phyloP scores from a whole-genome alignment of 805 yeast genomes.

The Metschnikowia lunata region DNA sequence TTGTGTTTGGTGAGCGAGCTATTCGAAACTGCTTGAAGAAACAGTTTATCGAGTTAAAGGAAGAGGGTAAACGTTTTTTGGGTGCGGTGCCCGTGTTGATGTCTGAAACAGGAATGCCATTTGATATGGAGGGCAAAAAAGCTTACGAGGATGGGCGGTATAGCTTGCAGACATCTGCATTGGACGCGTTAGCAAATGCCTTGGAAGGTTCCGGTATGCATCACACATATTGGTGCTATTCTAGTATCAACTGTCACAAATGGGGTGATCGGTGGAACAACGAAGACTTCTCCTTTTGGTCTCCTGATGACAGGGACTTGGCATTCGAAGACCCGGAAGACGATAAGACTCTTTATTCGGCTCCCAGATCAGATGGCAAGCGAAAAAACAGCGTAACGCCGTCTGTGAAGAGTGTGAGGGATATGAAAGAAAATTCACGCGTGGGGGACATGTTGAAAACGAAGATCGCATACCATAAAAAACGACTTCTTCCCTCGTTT shows the following conservation, averaged over 20 bases:
- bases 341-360: conserved; percentile 2
- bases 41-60: conserved; percentile 63
- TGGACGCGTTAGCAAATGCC: conserved; percentile 78
- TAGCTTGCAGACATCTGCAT: conserved; percentile 69
- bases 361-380: conserved; percentile 6
- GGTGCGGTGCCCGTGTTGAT: conserved; percentile 76
- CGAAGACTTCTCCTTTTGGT: conserved; percentile 89
- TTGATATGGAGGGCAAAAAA: conserved; percentile 81
- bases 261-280: conserved; percentile 94
- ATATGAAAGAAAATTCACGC: conserved; percentile 6
- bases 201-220: conserved; percentile 69
- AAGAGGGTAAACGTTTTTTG: conserved; percentile 57
- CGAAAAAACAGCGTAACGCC: conserved; percentile 14
- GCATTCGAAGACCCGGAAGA: conserved; percentile 16
- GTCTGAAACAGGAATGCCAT: conserved; percentile 97
- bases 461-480: conserved; percentile 10
- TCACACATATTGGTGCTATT: conserved; percentile 85
- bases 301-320: conserved; percentile 51
- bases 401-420: conserved; percentile 10
- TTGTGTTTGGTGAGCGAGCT: conserved; percentile 77
- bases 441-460: conserved; percentile 10
- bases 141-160: conserved; percentile 68
- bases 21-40: conserved; percentile 67
- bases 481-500: conserved; percentile 9
- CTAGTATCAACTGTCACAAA: conserved; percentile 64